A percentile compares a stretch with the other conserved stretches of the same genome.
Evolutionary conservation across 1,284 basidiomycete genomes (phyloP).

Genomic region (Xerocomus nothofagi): DNA sequence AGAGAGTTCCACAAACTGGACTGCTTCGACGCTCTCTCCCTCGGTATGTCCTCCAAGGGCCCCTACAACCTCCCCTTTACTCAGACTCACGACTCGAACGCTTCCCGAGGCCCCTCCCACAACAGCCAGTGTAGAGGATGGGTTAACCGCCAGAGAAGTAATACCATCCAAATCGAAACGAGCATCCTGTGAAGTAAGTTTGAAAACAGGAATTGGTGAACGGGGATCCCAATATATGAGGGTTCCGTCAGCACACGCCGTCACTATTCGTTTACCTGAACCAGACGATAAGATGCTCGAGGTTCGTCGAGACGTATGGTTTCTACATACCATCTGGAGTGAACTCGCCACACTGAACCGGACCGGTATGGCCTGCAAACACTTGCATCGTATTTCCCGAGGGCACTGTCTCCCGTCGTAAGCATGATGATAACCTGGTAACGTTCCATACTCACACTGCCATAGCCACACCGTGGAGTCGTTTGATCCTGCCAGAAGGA

Average conservation of each 20-base stretch:
- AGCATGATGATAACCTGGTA: constrained; percentile 2
- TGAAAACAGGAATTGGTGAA: constrained; percentile 74
- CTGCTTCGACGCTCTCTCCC: constrained; percentile 88
- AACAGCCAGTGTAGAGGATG: constrained; percentile 82
- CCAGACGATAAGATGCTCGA: constrained; percentile 7
- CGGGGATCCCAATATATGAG: constrained; percentile 94
- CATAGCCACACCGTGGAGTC: constrained; percentile 98
- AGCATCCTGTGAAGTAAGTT: constrained; percentile 72
- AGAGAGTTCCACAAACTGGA: constrained; percentile 82
- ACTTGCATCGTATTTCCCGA: constrained; percentile 95
- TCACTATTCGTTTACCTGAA: constrained; percentile 85
- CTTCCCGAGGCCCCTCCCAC: constrained; percentile 85
- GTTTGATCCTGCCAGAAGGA: constrained; percentile 89
- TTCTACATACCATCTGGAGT: constrained; percentile 75
- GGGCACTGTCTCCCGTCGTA: constrained; percentile 63
- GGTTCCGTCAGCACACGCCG: constrained; percentile 81
- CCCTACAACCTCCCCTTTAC: constrained; percentile 81
- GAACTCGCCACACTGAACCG: constrained; percentile 88
- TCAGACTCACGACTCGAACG: constrained; percentile 83
- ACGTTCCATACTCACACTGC: constrained; percentile 66
- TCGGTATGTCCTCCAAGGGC: constrained; percentile 84
- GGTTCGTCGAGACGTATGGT: background rate
- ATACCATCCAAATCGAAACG: constrained; percentile 80
- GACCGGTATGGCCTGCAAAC: constrained; percentile 85
- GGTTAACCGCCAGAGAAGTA: constrained; percentile 84